Percentiles rank a stretch among this genome's conserved stretches.
These are phyloP conservation scores for Dendrobium chrysotoxum DNA, from an alignment of 106 monocot species.

Conservation along the genomic window DNA sequence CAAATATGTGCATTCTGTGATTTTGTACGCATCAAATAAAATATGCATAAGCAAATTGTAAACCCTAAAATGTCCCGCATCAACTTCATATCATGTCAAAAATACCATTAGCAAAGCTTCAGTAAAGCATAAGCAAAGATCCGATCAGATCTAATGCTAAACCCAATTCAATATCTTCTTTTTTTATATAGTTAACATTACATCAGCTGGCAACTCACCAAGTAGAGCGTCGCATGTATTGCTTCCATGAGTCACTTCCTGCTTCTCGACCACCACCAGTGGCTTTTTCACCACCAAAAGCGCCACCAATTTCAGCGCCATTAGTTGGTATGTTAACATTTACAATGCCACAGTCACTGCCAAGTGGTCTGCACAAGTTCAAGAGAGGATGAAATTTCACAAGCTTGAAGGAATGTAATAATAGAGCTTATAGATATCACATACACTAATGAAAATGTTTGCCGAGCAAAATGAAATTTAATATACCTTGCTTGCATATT, in stretches of 20 bases:
- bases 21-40: no score
- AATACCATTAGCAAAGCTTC: no score
- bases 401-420: not conserved
- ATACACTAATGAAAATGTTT: not conserved
- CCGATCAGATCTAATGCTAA: no score
- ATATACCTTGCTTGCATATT: not conserved
- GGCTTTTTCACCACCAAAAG: slow-evolving; percentile 98
- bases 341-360: slow-evolving; percentile 76
- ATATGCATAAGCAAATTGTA: no score
- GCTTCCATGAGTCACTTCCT: slow-evolving; percentile 99
- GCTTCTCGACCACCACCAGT: slow-evolving; percentile 99
- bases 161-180: no score
- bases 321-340: slow-evolving; percentile 95
- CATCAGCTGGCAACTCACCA: slow-evolving; percentile 39
- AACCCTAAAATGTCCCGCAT: no score
- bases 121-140: no score
- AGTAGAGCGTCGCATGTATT: slow-evolving; percentile 95
- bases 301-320: slow-evolving; percentile 98
- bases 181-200: no score
- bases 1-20: no score
- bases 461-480: not conserved
- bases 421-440: not conserved
- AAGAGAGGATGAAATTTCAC: not conserved
- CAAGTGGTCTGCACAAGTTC: slow-evolving; percentile 59
- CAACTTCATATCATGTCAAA: no score